Percentiles rank a stretch among this genome's conserved stretches.
Evolutionary conservation across 495 filamentous ascomycete genomes (phyloP).

Genomic region (Collariella sp.): DNA sequence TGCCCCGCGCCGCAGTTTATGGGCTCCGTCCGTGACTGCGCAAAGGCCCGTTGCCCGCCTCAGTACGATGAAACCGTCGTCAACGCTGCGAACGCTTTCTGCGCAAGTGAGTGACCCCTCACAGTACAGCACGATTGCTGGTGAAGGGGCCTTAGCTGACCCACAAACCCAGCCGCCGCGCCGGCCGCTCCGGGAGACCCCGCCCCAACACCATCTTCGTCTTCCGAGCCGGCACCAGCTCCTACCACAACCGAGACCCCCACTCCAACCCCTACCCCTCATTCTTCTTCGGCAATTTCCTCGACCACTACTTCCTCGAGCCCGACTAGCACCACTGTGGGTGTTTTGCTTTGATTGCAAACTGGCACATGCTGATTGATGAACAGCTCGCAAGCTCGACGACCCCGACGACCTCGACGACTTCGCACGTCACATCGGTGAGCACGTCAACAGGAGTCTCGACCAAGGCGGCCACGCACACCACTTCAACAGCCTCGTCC

Average conservation of each 20-base stretch:
- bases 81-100: slow-evolving; percentile 16
- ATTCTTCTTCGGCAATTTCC: neutral
- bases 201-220: neutral
- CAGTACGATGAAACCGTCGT: slow-evolving; percentile 10
- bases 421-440: neutral
- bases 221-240: slow-evolving; percentile 4
- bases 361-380: neutral
- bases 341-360: neutral
- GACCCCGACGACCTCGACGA: neutral
- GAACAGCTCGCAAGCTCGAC: neutral
- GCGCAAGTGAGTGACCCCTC: slow-evolving; percentile 27
- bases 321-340: neutral
- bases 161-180: slow-evolving; percentile 12
- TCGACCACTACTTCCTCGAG: neutral
- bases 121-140: neutral
- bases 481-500: slow-evolving; percentile 1
- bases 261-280: neutral
- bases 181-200: neutral
- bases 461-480: slow-evolving; percentile 8
- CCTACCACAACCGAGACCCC: slow-evolving; percentile 10
- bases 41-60: slow-evolving; percentile 14
- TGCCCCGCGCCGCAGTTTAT: slow-evolving; percentile 19
- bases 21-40: slow-evolving; percentile 17
- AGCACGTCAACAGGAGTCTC: slow-evolving; percentile 2
- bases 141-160: neutral